Conservation (phyloP, 2,329 filamentous ascomycete species). For the Fusarium hainanense region DNA sequence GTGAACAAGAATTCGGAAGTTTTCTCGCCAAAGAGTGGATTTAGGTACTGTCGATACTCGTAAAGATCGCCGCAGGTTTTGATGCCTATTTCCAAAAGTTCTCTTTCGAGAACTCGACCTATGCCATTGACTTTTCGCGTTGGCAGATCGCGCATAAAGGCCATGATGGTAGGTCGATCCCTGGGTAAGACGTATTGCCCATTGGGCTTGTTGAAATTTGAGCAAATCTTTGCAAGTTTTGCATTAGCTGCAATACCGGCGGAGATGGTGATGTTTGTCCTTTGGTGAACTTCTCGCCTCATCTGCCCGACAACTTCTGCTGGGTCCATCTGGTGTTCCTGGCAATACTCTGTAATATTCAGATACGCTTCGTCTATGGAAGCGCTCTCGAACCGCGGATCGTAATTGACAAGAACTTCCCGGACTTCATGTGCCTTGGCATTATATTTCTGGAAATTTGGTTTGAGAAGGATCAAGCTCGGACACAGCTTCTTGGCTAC, state of each 20-base stretch:
- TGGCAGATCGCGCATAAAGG: conserved; percentile 85
- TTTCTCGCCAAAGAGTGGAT: conserved; percentile 89
- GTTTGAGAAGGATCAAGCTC: conserved; percentile 80
- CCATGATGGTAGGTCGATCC: conserved; percentile 79
- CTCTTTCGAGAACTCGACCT: conserved; percentile 92
- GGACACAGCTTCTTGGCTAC: conserved; percentile 96
- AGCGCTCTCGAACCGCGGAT: conserved; percentile 89
- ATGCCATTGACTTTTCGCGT: conserved; percentile 94
- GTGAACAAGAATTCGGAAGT: conserved; percentile 86
- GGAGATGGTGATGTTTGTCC: conserved; percentile 86
- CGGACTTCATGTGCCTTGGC: conserved; percentile 91
- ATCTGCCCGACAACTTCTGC: conserved; percentile 82
- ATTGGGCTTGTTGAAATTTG: conserved; percentile 96
- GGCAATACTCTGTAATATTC: conserved; percentile 90
- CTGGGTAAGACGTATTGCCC: conserved; percentile 84
- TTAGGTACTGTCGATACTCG: conserved; percentile 75
- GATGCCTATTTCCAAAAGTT: conserved; percentile 87
- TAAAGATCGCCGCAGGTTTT: conserved; percentile 92
- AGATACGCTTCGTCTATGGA: conserved; percentile 97
- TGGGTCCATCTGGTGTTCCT: conserved; percentile 72
- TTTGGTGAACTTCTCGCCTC: conserved; percentile 78
- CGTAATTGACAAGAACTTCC: conserved; percentile 84
- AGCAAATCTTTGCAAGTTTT: conserved; percentile 93
- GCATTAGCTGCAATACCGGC: conserved; percentile 95
- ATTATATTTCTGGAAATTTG: conserved; percentile 91